Percentiles rank a stretch among this genome's conserved stretches.
Evolutionary conservation across 495 filamentous ascomycete genomes (phyloP).

Genomic region (Sordaria brevicollis): DNA sequence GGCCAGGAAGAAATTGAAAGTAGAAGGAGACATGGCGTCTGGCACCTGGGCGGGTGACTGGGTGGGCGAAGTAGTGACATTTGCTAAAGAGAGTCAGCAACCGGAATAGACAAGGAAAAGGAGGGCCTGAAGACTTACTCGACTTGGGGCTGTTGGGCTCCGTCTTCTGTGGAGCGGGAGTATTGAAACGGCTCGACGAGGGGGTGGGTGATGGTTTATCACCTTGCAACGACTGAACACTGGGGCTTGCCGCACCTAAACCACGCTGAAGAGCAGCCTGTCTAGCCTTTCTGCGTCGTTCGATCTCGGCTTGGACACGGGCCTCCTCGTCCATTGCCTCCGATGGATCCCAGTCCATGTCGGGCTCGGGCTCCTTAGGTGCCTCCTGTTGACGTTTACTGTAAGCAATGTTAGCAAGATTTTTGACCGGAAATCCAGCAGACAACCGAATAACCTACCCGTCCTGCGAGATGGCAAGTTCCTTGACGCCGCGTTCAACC

Average conservation of each 20-base stretch:
- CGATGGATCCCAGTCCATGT: conserved; percentile 33
- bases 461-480: conserved; percentile 15
- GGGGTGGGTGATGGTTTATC: conserved; percentile 48
- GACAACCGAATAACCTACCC: conserved; percentile 3
- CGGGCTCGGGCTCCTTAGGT: conserved; percentile 14
- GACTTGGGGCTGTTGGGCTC: conserved; percentile 33
- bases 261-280: conserved; percentile 78
- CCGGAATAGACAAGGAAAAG: not conserved
- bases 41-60: conserved; percentile 24
- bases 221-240: conserved; percentile 67
- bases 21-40: conserved; percentile 32
- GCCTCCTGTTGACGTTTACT: not conserved
- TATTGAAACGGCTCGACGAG: conserved; percentile 34
- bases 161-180: conserved; percentile 20
- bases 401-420: conserved; percentile 2
- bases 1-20: conserved; percentile 32
- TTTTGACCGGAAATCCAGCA: not conserved
- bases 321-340: conserved; percentile 58
- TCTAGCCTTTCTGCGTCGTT: conserved; percentile 75
- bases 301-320: conserved; percentile 50
- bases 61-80: conserved; percentile 19
- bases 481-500: conserved; percentile 38
- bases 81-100: conserved; percentile 8
- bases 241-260: conserved; percentile 59
- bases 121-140: conserved; percentile 15